Conservation (phyloP, 164 flowering plant genomes). For the Cinnamomum chago region DNA sequence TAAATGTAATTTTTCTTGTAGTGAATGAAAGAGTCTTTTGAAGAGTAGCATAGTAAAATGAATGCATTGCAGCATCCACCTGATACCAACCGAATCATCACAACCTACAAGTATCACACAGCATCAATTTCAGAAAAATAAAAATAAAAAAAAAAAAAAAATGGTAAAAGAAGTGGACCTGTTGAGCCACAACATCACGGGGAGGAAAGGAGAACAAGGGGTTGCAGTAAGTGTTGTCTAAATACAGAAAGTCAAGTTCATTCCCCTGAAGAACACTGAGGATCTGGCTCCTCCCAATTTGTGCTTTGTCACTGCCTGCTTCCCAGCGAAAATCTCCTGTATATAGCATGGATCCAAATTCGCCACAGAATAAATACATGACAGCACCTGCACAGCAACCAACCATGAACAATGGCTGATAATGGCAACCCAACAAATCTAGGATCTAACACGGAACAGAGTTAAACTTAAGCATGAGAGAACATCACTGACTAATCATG, state of each 20-base stretch:
- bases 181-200: constrained; percentile 63
- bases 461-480: too few species aligned
- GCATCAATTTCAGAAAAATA: background rate
- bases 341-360: constrained; percentile 62
- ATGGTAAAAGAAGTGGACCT: constrained; percentile 36
- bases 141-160: background rate
- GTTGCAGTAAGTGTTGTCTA: constrained; percentile 86
- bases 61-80: background rate
- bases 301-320: constrained; percentile 30
- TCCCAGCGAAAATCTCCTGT: constrained; percentile 78
- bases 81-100: background rate
- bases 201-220: constrained; percentile 72
- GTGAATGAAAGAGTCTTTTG: background rate
- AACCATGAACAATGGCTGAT: background rate
- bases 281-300: constrained; percentile 42
- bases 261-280: constrained; percentile 49
- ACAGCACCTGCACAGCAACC: constrained; percentile 27
- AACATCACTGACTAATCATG: too few species aligned
- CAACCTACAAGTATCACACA: background rate
- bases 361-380: constrained; percentile 58
- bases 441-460: too few species aligned
- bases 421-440: too few species aligned
- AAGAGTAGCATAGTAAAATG: background rate
- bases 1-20: too few species aligned
- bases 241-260: constrained; percentile 49